Percentiles rank a stretch among this genome's conserved stretches.
Evolutionary conservation across 257 asterid species (phyloP).

Genomic region (Nicotiana paniculata): DNA sequence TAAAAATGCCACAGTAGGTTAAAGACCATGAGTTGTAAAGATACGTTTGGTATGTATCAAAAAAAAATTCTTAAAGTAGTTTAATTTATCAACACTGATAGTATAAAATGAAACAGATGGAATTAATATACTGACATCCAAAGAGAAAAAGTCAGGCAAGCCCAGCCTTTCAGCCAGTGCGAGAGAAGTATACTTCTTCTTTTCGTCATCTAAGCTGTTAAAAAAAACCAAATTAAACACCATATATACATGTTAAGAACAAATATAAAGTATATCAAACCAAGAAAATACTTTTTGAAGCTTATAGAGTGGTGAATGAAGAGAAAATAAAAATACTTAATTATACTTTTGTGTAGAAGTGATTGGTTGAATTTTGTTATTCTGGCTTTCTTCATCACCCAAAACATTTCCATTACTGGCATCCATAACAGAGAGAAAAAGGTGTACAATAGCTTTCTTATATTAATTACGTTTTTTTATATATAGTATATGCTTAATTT

Average conservation of each 20-base stretch:
- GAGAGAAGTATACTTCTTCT: slow-evolving; percentile 17
- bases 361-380: slow-evolving; percentile 26
- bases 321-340: background rate
- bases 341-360: slow-evolving; percentile 29
- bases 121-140: slow-evolving; percentile 32
- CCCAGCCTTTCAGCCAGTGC: slow-evolving; percentile 44
- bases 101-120: no score
- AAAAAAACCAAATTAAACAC: background rate
- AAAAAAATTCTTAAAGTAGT: no score
- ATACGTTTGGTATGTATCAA: no score
- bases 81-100: no score
- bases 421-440: slow-evolving; percentile 25
- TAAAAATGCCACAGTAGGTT: no score
- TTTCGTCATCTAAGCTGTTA: slow-evolving; percentile 7
- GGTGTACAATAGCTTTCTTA: background rate
- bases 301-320: background rate
- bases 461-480: background rate
- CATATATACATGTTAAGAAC: background rate
- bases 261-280: background rate
- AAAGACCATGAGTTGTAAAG: no score
- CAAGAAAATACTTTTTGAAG: background rate
- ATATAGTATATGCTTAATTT: background rate
- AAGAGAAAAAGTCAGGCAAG: slow-evolving; percentile 35
- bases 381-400: slow-evolving; percentile 38
- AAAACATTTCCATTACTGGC: slow-evolving; percentile 13